A percentile compares a stretch with the other conserved stretches of the same genome.
These are phyloP conservation scores for Colletotrichum sp. DNA, from an alignment of 2,329 filamentous ascomycete species.

Conservation along the genomic window DNA sequence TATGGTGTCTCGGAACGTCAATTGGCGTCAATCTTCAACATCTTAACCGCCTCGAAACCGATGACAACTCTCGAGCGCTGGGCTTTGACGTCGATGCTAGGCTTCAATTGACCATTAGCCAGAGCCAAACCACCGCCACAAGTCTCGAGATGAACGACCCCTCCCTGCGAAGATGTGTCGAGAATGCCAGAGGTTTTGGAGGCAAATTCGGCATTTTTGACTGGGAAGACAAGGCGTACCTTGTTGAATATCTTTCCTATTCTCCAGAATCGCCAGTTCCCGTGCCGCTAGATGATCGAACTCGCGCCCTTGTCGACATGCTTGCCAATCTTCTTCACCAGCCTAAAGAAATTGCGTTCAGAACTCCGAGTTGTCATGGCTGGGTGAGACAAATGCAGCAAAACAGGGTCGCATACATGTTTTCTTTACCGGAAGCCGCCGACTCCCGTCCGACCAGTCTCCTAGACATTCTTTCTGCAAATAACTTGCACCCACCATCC, in stretches of 20 bases:
- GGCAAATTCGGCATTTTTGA: not conserved
- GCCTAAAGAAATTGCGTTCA: not conserved
- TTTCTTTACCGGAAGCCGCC: not conserved
- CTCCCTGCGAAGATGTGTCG: accelerated
- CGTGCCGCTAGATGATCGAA: not conserved
- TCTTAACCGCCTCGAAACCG: not conserved
- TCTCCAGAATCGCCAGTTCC: not conserved
- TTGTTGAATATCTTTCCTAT: not conserved
- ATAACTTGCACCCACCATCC: accelerated
- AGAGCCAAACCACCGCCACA: accelerated
- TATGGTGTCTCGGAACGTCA: not conserved
- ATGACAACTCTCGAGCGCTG: not conserved
- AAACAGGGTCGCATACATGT: not conserved
- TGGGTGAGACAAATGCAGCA: not conserved
- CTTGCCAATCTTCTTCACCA: not conserved
- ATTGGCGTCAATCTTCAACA: not conserved
- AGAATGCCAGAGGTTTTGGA: accelerated
- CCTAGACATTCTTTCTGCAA: accelerated
- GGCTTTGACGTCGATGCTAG: not conserved
- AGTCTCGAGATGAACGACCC: not conserved
- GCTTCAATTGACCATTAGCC: not conserved
- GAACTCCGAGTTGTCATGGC: accelerated
- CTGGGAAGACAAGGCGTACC: accelerated
- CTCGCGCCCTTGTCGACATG: accelerated
- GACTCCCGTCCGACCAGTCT: accelerated